phyloP scores from a whole-genome alignment of 495 filamentous ascomycete genomes.

The Chaetomium cochliodes region DNA sequence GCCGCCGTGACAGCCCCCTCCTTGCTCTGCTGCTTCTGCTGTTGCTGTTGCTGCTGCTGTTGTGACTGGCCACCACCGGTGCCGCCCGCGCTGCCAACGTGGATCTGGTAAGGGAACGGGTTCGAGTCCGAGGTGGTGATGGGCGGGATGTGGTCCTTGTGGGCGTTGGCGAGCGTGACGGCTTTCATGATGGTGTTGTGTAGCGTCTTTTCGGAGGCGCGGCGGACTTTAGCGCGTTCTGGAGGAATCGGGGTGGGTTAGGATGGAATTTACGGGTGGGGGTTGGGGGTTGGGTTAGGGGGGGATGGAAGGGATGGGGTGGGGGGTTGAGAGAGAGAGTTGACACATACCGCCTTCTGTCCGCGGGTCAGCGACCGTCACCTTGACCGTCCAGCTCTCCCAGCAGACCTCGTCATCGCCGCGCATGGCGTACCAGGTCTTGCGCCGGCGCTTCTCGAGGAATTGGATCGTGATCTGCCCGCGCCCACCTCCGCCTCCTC shows the following conservation, averaged over 20 bases:
- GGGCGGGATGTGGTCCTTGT: slow-evolving; percentile 96
- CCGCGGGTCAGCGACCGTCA: slow-evolving; percentile 82
- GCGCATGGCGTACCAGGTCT: slow-evolving; percentile 76
- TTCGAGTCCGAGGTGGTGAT: slow-evolving; percentile 91
- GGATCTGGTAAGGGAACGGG: slow-evolving; percentile 91
- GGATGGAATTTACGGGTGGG: neutral
- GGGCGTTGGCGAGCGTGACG: slow-evolving; percentile 74
- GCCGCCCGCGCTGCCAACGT: slow-evolving; percentile 50
- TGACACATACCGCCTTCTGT: slow-evolving; percentile 75
- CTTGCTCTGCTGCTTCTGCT: neutral
- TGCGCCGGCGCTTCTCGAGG: slow-evolving; percentile 85
- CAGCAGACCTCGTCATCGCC: slow-evolving; percentile 90
- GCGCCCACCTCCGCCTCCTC: slow-evolving; percentile 65
- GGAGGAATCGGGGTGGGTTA: slow-evolving; percentile 15
- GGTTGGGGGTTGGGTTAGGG: neutral
- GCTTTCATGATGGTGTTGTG: slow-evolving; percentile 85
- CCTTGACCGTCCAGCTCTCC: slow-evolving; percentile 92
- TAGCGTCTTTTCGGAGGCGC: slow-evolving; percentile 82
- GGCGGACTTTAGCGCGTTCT: slow-evolving; percentile 85
- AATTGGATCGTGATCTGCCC: slow-evolving; percentile 87
- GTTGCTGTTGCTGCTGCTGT: slow-evolving; percentile 3
- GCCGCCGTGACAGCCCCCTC: neutral
- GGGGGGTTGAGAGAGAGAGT: neutral
- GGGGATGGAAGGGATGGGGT: neutral
- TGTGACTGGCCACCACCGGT: neutral